Evolutionary conservation across 106 monocot genomes (phyloP).

Genomic region (Agapanthus africanus): DNA sequence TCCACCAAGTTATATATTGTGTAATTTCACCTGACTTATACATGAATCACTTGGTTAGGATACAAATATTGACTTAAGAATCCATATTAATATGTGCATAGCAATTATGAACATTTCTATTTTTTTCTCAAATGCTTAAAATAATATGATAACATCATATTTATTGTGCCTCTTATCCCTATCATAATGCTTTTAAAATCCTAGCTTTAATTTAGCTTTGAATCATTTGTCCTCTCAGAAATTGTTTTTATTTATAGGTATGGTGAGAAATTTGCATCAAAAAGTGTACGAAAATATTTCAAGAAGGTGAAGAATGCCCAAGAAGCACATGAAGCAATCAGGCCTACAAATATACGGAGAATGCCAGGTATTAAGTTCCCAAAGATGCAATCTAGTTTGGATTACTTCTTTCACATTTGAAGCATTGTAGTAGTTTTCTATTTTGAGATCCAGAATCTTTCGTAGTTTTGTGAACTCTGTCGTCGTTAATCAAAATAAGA

Average conservation of each 20-base stretch:
- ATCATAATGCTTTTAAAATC: too few species aligned
- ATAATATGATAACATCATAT: not conserved
- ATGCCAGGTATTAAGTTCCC: constrained; percentile 65
- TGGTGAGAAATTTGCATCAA: constrained; percentile 65
- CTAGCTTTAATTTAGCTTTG: too few species aligned
- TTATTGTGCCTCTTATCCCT: not conserved
- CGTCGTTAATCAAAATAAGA: too few species aligned
- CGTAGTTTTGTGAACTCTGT: too few species aligned
- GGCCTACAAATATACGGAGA: constrained; percentile 85
- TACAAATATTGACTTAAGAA: too few species aligned
- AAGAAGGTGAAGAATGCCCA: constrained; percentile 97
- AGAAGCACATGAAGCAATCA: constrained; percentile 98
- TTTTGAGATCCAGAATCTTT: not conserved
- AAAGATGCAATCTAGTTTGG: not conserved
- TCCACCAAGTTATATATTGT: too few species aligned
- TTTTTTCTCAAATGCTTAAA: not conserved
- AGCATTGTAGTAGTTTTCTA: not conserved
- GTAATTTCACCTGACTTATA: too few species aligned
- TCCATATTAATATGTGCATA: too few species aligned
- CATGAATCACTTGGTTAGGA: too few species aligned
- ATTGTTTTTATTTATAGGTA: constrained; percentile 42
- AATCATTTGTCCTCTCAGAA: not conserved
- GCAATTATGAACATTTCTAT: too few species aligned
- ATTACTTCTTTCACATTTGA: not conserved
- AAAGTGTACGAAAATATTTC: constrained; percentile 50